Base-by-base conservation (phyloP, 192 early-diverging fungal genomes). In the Globomyces pollinis-pini region DNA sequence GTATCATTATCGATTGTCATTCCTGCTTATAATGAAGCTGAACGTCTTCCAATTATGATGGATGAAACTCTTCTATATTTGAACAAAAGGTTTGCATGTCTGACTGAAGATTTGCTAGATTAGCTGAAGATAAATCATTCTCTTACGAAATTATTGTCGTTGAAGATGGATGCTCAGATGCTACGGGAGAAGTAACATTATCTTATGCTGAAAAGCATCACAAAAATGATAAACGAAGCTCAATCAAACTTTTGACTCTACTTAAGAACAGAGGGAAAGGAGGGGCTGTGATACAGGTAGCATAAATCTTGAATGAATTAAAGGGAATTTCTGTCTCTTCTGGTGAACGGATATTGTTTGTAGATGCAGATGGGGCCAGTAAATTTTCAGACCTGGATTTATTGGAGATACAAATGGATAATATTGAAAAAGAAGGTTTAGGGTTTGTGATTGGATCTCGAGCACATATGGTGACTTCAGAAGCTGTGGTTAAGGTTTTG, bases 331-430 rank as follows among this genome's bases (percentile, higher is more conserved):
- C 91, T 56, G 79, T 77, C 36, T 74, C 88, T 9, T 68, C 86
- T 21, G 95, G 93, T 16, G 71, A 85, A 33, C 68, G 69, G 45
- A 50, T 93, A 35, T 68, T 98, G 56, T 93, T 98, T 78, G 93
- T 87, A 13, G 95, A 98, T 67, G 95, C 95, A 0, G 95, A 98
- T 72, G 95, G 93, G 7, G 93, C 95, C 1, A 93, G 93, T 0
- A 77, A 72, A 35, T 98, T 98, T 68, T 84, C 86, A 24, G 95
- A 98, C 69, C 61, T 94, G 50, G 84, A 81, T 23, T 49, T 66
- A 33, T 62, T 98, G 61, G 60, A 65, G 47, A 45, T 12, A 7
- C 61, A 55, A 11, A 53, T 87, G 15, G 51, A 72, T 9, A 57
- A 59, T 20, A 55, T 76, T 24, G 51, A 61, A n/a, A 47, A 59